Evolutionary conservation across 2,329 filamentous ascomycete species (phyloP), one percentile per base, ranked within the genome.

Genomic region (Elsinoe necatrix): DNA sequence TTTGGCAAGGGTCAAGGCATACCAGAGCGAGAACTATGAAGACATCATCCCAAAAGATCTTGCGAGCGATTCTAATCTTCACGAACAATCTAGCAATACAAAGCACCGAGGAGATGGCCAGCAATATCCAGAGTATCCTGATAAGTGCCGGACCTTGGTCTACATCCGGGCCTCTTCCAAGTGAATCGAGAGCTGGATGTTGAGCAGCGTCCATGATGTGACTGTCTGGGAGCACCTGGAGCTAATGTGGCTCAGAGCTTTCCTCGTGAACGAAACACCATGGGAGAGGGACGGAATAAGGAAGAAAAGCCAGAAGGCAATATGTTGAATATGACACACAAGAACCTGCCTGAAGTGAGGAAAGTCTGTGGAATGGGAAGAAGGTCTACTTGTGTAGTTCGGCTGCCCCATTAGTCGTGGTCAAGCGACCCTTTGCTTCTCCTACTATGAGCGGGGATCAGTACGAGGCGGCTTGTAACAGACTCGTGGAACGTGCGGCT

Each of bases 21-120:
- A 64, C 60, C 56, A 63, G 27, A 14, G 64, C 63, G 6, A 62
- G 14, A 5, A 61, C 18, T 61, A 67, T 65, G 9, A 67, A 45
- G 2, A 42, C 55, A 59, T 68, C 66, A 52, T 67, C 66, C 47
- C 60, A 58, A 48, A 64, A 67, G 2, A 67, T 50, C 27, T 62
- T 58, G n/a, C 59, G 58, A 14, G 65, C 61, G 5, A 58, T 62
- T 20, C 54, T 56, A 18, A 58, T 54, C 55, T 68, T 68, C 48
- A 61, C 57, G 20, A 57, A 61, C 1, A 65, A 47, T 20, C 65
- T 57, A 1, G 62, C 62, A 2, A 42, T 21, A 16, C 65, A 58
- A n/a, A 65, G 47, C 4, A 66, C 8, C 4, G 61, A 62, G 0
- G 66, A 67, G 4, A 68, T 52, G 21, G 43, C 54, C 25, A 66